Evolutionary conservation across 805 yeast species (phyloP).

Genomic region (Wickerhamiella occidentalis): DNA sequence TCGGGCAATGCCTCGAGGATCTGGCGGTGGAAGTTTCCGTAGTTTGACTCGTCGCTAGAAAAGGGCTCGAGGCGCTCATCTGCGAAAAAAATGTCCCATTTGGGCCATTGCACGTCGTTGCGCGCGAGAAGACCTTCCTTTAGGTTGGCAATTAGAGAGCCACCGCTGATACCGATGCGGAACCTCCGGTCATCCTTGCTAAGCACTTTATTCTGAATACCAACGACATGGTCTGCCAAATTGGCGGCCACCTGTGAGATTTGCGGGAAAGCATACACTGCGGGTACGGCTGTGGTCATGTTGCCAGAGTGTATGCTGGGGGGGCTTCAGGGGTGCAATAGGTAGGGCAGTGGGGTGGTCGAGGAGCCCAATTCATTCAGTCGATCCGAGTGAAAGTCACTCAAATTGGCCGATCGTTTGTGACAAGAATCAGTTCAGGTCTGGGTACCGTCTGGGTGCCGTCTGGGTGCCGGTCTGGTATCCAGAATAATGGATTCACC

Average conservation of each 20-base stretch:
- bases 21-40: conserved; percentile 75
- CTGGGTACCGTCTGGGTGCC: too few relatives aligned
- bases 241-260: conserved; percentile 89
- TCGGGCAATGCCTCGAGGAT: conserved; percentile 58
- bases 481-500: too few relatives aligned
- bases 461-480: too few relatives aligned
- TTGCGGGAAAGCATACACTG: conserved; percentile 84
- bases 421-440: too few relatives aligned
- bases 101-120: conserved; percentile 72
- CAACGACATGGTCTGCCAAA: conserved; percentile 85
- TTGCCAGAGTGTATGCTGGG: background rate
- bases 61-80: conserved; percentile 93
- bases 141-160: conserved; percentile 75
- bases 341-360: background rate
- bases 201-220: conserved; percentile 70
- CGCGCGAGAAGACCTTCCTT: conserved; percentile 74
- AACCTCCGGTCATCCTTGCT: conserved; percentile 42
- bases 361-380: background rate
- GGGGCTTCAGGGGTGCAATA: background rate
- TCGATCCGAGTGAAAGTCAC: too few relatives aligned
- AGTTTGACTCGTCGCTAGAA: conserved; percentile 69
- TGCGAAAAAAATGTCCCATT: conserved; percentile 94
- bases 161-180: conserved; percentile 86
- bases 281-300: conserved; percentile 91
- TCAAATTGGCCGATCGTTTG: too few relatives aligned